Base-by-base conservation (phyloP, 2,329 filamentous ascomycete genomes). In the Talaromyces funiculosus region DNA sequence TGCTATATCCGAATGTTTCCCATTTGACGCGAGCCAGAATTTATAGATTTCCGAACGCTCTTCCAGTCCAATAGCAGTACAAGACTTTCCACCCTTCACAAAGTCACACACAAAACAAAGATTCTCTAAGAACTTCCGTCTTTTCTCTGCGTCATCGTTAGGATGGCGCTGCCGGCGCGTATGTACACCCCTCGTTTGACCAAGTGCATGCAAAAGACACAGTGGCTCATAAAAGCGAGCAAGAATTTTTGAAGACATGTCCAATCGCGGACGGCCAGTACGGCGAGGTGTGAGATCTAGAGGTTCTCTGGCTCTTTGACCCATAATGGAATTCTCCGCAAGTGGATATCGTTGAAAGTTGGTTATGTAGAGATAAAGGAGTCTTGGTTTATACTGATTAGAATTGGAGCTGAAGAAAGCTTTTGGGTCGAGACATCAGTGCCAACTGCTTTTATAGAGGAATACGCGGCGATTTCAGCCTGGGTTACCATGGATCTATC, bases 91-190 rank as follows among this genome's bases (percentile, higher is more conserved):
- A 0, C 80, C 80, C 62, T 80, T 82, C 0, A 69, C 63, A 53
- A 74, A 74, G 59, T 82, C 80, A 62, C 78, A 81, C 6, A 82
- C 64, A 64, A 76, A 80, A 8, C 77, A 71, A 1, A 82, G 65
- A 29, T 75, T 74, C 3, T 72, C 68, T 0, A 79, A 67, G 26
- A 81, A 76, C 1, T 71, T 64, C 3, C 24, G 64, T 62, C 60
- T 61, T 40, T 12, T 58, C 58, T 60, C 61, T 43, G 7, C 16
- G 24, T 24, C 55, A 62, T 40, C 6, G 22, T 55, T 35, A 33
- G 24, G 57, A 26, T 60, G 42, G 18, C 56, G 42, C 1, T 40
- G 43, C 0, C 43, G 58, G 2, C 37, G 42, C 2, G 64, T 61
- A 35, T 71, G 68, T 8, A 65, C 63, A 51, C 73, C 73, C 59